phyloP scores from a whole-genome alignment of 148 eudicot genomes.

The Vaccinium macrocarpon region DNA sequence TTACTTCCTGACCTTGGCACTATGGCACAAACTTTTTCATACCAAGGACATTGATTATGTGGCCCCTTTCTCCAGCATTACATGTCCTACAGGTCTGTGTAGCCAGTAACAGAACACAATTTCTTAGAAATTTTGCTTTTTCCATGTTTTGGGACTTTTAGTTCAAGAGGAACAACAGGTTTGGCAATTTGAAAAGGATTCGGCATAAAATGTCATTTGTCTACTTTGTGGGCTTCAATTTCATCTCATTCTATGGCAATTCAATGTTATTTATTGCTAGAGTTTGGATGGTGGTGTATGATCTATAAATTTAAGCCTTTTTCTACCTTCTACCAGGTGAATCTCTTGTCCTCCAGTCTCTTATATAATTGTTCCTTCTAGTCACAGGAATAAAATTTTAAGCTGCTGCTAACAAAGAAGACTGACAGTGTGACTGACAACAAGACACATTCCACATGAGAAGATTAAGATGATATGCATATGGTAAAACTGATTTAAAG shows the following conservation, averaged over 20 bases:
- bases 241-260: neutral
- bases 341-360: neutral
- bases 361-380: neutral
- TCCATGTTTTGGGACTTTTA: neutral
- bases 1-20: neutral
- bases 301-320: neutral
- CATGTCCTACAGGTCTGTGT: neutral
- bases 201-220: neutral
- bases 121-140: neutral
- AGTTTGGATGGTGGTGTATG: neutral
- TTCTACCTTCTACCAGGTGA: neutral
- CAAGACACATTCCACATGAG: neutral
- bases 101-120: neutral
- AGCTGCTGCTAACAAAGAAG: neutral
- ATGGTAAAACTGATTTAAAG: neutral
- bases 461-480: constrained; percentile 5
- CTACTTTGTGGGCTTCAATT: neutral
- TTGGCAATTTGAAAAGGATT: neutral
- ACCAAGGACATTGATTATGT: neutral
- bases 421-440: neutral
- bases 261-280: neutral
- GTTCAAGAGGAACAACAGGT: neutral
- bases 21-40: neutral
- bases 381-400: neutral
- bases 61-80: neutral